These are phyloP conservation scores for Pezicula carpinea DNA, from an alignment of 2,329 filamentous ascomycete genomes.

Conservation along the genomic window DNA sequence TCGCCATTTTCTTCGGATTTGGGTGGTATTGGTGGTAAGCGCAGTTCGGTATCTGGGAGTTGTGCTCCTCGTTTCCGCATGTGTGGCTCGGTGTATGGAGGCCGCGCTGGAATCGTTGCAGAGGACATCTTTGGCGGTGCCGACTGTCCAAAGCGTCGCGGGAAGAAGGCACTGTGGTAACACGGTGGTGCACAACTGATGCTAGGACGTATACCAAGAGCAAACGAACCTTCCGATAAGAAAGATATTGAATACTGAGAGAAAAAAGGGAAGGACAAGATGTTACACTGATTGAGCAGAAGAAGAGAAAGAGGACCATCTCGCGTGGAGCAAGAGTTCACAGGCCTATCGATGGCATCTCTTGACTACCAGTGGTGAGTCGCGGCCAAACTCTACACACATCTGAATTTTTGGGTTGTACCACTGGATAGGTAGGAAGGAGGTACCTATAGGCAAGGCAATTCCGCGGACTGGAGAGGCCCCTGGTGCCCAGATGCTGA, in stretches of 20 bases:
- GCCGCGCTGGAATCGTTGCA: background rate
- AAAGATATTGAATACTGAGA: background rate
- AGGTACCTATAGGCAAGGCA: too few relatives aligned
- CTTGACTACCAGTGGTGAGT: background rate
- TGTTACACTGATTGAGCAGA: background rate
- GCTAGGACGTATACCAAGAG: too few relatives aligned
- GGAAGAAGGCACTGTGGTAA: background rate
- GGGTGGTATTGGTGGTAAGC: conserved; percentile 25
- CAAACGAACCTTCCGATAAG: too few relatives aligned
- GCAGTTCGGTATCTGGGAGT: conserved; percentile 1
- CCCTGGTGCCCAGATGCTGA: too few relatives aligned
- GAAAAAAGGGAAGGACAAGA: too few relatives aligned
- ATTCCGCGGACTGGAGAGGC: conserved; percentile 18
- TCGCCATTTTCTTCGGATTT: conserved; percentile 21
- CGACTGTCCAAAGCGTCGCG: background rate
- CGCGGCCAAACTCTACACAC: too few relatives aligned
- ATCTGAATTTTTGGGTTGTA: too few relatives aligned
- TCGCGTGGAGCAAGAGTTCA: conserved; percentile 5
- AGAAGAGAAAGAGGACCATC: conserved; percentile 3
- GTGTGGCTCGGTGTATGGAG: conserved; percentile 4
- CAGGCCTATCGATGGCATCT: conserved; percentile 1
- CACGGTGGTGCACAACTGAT: too few relatives aligned
- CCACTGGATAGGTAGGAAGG: too few relatives aligned
- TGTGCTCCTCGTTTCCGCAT: conserved; percentile 1
- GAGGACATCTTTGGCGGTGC: background rate